These are phyloP conservation scores for Suillus ampliporus DNA, from an alignment of 768 basidiomycete species.

Conservation along the genomic window DNA sequence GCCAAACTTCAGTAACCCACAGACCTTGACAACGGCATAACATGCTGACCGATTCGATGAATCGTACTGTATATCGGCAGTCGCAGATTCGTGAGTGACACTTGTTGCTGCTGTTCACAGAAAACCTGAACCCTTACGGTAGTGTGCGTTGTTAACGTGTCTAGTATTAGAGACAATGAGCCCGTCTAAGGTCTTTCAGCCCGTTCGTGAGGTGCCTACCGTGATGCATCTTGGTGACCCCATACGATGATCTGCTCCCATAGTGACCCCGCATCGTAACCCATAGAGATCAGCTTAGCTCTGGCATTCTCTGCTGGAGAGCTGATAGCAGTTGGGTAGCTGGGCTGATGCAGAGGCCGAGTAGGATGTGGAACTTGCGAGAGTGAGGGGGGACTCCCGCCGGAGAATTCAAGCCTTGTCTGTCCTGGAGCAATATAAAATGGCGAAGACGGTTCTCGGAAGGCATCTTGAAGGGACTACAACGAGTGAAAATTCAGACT, in stretches of 20 bases:
- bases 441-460: slow-evolving; percentile 68
- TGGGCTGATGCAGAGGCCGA: not conserved
- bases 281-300: slow-evolving; percentile 47
- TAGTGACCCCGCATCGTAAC: slow-evolving; percentile 69
- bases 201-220: slow-evolving; percentile 49
- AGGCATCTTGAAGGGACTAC: slow-evolving; percentile 66
- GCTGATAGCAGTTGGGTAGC: slow-evolving; percentile 11
- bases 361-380: not conserved
- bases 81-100: slow-evolving; percentile 1
- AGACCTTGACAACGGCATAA: not conserved
- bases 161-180: slow-evolving; percentile 38
- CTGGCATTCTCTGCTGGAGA: slow-evolving; percentile 44
- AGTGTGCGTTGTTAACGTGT: slow-evolving; percentile 81
- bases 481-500: not conserved
- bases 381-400: slow-evolving; percentile 13
- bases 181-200: too few relatives aligned
- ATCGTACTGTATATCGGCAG: slow-evolving; percentile 52
- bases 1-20: not conserved
- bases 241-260: slow-evolving; percentile 81
- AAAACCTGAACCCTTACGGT: slow-evolving; percentile 48
- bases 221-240: slow-evolving; percentile 82
- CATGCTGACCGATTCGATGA: slow-evolving; percentile 66
- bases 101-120: not conserved
- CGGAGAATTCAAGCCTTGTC: slow-evolving; percentile 60
- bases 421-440: slow-evolving; percentile 66